A percentile compares a stretch with the other conserved stretches of the same genome.
Conservation (phyloP, 352 stramenopile genomes). For the Blastocystis sp. region DNA sequence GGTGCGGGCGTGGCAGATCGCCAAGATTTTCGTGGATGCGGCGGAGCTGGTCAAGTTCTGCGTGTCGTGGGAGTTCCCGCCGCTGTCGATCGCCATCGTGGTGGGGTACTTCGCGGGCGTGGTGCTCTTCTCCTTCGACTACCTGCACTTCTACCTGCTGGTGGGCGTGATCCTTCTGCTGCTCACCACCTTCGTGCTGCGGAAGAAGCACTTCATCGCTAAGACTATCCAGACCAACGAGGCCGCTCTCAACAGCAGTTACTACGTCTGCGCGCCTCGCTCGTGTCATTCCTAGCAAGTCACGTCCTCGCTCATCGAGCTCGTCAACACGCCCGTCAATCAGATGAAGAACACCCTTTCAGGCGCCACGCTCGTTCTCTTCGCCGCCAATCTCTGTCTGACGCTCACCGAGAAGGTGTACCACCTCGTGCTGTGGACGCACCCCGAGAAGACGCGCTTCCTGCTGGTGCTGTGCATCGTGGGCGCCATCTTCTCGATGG, state of each 20-base stretch:
- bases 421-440: conserved; percentile 10
- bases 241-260: background rate
- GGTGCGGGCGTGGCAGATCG: conserved; percentile 33
- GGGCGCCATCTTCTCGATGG: conserved; percentile 1
- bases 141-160: conserved; percentile 9
- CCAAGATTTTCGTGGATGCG: background rate
- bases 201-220: conserved; percentile 34
- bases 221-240: conserved; percentile 36
- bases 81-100: conserved; percentile 19
- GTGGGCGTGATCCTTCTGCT: background rate
- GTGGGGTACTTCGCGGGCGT: background rate
- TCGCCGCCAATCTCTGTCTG: background rate
- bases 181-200: conserved; percentile 1
- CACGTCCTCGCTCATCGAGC: background rate
- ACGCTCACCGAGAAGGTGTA: conserved; percentile 19
- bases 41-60: background rate
- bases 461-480: conserved; percentile 20
- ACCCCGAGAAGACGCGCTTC: conserved; percentile 30
- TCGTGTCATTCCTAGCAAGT: conserved; percentile 4
- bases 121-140: conserved; percentile 1
- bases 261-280: background rate
- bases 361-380: conserved; percentile 17
- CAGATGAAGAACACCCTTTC: conserved; percentile 54
- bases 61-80: conserved; percentile 42
- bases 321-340: conserved; percentile 44